Percentiles rank a stretch among this genome's conserved stretches.
These are phyloP conservation scores for Leishmania arabica DNA, from an alignment of 208 protist species.

Conservation along the genomic window DNA sequence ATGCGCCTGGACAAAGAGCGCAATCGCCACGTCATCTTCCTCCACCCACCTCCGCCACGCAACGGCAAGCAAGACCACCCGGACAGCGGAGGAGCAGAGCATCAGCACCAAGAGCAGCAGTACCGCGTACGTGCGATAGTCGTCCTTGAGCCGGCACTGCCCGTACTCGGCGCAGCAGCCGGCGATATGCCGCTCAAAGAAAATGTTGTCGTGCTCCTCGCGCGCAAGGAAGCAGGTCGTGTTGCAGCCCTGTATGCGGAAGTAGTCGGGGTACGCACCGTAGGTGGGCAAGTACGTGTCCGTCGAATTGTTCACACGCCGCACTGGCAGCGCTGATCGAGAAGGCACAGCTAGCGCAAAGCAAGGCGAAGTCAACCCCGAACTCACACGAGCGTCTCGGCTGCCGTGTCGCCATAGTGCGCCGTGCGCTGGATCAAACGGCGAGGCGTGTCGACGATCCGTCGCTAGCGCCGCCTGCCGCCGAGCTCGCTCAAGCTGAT, in stretches of 20 bases:
- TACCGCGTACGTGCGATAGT: conserved; percentile 47
- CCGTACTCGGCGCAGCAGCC: conserved; percentile 62
- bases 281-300: conserved; percentile 45
- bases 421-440: not conserved
- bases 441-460: not conserved
- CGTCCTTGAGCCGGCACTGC: conserved; percentile 50
- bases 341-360: not conserved
- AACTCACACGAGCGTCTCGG: not conserved
- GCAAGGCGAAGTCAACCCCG: not conserved
- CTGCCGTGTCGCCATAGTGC: not conserved
- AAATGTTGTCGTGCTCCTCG: conserved; percentile 1
- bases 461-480: not conserved
- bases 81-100: conserved; percentile 32
- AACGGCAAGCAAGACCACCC: conserved; percentile 34
- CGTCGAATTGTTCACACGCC: conserved; percentile 29
- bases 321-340: not conserved
- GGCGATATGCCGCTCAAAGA: conserved; percentile 20
- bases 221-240: conserved; percentile 31
- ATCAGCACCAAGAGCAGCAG: conserved; percentile 42
- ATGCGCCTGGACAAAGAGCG: conserved; percentile 20
- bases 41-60: conserved; percentile 33
- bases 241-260: conserved; percentile 35
- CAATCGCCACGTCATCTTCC: conserved; percentile 36
- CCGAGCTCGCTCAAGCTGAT: not conserved
- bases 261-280: conserved; percentile 37